Percentiles rank a stretch among this genome's conserved stretches.
These are phyloP conservation scores for Ajuga reptans DNA, from an alignment of 305 asterid genomes.

Conservation along the genomic window DNA sequence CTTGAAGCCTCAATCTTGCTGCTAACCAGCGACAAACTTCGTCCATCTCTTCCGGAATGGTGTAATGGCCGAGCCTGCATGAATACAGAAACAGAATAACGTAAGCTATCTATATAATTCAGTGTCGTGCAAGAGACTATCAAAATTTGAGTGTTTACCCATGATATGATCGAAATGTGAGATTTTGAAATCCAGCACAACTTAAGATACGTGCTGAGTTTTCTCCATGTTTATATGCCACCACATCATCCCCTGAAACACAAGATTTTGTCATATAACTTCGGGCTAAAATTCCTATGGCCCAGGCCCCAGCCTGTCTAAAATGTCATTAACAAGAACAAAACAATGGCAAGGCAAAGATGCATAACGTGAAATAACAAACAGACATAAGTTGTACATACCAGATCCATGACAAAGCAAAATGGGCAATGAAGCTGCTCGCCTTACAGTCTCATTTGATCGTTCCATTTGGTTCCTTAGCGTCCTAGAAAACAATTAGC, in stretches of 20 bases:
- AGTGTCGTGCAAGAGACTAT: no score
- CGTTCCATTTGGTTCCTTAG: constrained; percentile 21
- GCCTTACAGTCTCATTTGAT: constrained; percentile 17
- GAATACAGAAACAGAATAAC: background rate
- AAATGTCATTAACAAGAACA: no score
- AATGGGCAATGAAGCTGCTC: constrained; percentile 21
- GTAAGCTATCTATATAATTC: background rate
- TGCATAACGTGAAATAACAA: constrained; percentile 25
- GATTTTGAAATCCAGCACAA: constrained; percentile 52
- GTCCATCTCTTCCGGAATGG: constrained; percentile 25
- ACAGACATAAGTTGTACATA: background rate
- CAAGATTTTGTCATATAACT: background rate
- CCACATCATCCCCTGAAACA: constrained; percentile 72
- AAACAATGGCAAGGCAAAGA: constrained; percentile 36
- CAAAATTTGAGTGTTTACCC: constrained; percentile 44
- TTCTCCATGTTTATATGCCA: constrained; percentile 44
- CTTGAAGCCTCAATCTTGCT: constrained; percentile 18
- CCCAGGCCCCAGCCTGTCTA: no score
- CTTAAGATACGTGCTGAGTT: constrained; percentile 44
- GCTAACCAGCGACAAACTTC: constrained; percentile 20
- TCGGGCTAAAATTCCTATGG: no score
- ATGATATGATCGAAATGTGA: constrained; percentile 44
- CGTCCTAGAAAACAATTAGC: constrained; percentile 18
- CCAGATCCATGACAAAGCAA: constrained; percentile 26
- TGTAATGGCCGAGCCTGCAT: constrained; percentile 24